These are phyloP conservation scores for Talaromyces sp. DNA, from an alignment of 2,329 filamentous ascomycete genomes.

Conservation along the genomic window DNA sequence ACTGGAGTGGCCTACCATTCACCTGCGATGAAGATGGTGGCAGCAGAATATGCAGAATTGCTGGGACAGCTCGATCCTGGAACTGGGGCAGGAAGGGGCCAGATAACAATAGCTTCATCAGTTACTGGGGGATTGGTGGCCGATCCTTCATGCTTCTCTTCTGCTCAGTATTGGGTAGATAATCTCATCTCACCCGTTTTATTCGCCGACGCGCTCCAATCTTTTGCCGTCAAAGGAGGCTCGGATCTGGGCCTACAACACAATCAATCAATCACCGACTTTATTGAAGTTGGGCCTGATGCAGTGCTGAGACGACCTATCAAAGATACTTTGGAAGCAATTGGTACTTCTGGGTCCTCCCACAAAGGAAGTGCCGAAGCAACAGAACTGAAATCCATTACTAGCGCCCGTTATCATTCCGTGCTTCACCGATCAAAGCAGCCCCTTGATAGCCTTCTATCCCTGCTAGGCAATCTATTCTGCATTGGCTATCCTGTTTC, in stretches of 20 bases:
- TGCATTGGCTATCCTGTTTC: neutral
- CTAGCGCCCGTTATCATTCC: neutral
- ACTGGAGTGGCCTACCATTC: slow-evolving; percentile 19
- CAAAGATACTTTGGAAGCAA: slow-evolving; percentile 9
- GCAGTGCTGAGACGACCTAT: slow-evolving; percentile 13
- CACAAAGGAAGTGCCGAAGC: neutral
- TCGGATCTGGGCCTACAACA: neutral
- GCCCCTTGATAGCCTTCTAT: neutral
- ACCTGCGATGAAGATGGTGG: slow-evolving; percentile 13
- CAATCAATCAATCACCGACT: slow-evolving; percentile 1
- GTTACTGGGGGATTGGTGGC: slow-evolving; percentile 13
- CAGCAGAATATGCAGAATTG: neutral
- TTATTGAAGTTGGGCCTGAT: slow-evolving; percentile 20
- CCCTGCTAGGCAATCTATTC: neutral
- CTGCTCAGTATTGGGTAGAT: slow-evolving; percentile 17
- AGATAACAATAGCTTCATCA: slow-evolving; percentile 14
- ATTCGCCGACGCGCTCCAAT: slow-evolving; percentile 13
- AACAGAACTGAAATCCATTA: slow-evolving; percentile 2
- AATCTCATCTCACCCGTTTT: slow-evolving; percentile 17
- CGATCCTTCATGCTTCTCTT: neutral
- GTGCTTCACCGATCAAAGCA: neutral
- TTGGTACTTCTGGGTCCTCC: neutral
- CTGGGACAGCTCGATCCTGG: slow-evolving; percentile 1
- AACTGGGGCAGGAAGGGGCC: neutral
- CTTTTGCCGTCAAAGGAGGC: neutral